Percentiles rank a stretch among this genome's conserved stretches.
Conservation (phyloP, 2,329 filamentous ascomycete species). For the Ophiocordyceps unilateralis region DNA sequence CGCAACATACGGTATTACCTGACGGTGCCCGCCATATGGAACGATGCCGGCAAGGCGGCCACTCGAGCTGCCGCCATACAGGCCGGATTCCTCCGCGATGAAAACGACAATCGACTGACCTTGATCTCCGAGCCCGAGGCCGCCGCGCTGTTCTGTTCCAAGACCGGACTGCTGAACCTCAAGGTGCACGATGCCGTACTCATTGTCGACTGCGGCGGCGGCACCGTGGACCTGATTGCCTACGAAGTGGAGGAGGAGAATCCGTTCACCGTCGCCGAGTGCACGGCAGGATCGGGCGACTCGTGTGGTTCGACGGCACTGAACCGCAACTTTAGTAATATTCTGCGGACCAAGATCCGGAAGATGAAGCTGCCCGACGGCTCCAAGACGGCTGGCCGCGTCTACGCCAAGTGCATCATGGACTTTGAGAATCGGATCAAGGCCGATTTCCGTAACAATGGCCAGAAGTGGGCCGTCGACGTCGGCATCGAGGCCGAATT, state of each 20-base stretch:
- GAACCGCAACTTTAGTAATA: constrained; percentile 97
- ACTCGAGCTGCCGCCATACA: constrained; percentile 92
- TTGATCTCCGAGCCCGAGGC: constrained; percentile 94
- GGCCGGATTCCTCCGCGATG: constrained; percentile 87
- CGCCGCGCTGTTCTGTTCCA: constrained; percentile 92
- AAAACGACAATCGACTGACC: constrained; percentile 92
- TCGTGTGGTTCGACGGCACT: constrained; percentile 96
- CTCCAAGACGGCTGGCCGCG: constrained; percentile 91
- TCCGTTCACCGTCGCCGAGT: constrained; percentile 92
- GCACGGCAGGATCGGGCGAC: constrained; percentile 91
- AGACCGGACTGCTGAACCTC: constrained; percentile 86
- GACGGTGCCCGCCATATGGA: constrained; percentile 98
- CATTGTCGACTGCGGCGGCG: constrained; percentile 96
- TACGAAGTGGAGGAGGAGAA: constrained; percentile 98
- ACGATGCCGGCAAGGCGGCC: constrained; percentile 93
- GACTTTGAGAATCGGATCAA: constrained; percentile 99
- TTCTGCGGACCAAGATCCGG: constrained; percentile 88
- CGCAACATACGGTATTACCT: constrained; percentile 96
- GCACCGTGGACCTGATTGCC: constrained; percentile 95
- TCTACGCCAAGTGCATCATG: constrained; percentile 99
- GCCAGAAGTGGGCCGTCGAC: constrained; percentile 97
- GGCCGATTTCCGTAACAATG: constrained; percentile 97
- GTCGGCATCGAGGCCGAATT: constrained; percentile 98
- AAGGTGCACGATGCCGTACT: constrained; percentile 98
- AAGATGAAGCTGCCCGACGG: constrained; percentile 99